Base-by-base conservation (phyloP, 352 stramenopile genomes). In the Phytopythium montanum region DNA sequence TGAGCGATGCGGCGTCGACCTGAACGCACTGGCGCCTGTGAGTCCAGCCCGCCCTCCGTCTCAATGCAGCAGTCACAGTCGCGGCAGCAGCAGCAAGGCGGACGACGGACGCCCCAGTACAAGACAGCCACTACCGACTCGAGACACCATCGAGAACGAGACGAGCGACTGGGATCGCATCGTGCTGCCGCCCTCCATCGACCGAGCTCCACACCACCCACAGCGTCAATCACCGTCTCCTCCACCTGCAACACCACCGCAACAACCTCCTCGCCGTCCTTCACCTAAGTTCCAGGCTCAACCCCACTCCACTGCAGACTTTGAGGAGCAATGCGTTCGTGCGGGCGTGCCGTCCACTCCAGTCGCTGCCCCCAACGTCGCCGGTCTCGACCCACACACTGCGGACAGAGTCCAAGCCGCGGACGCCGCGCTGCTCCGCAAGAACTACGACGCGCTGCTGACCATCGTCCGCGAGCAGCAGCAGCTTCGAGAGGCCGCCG, bases 391-490 rank as follows among this genome's bases (percentile, higher is more conserved):
- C 60, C 49, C 62, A 1, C 56, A 61, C 14, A 90, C 76, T 19
- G 79, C 72, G 1, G 44, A 62, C 42, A 79, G 73, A 52, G 68
- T 94, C 26, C 76, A 86, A 58, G 70, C 73, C 19, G 78, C 70
- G 3, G 83, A 92, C 63, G 79, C 82, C 2, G 68, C 70, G 13
- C 60, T 94, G 38, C 59, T 94, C 0, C 80, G 85, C 3, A 87
- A 83, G 26, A 92, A 94, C 65, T 94, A 94, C 44, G 80, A 94
- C 38, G 73, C 80, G 14, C 50, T 94, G 19, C 79, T 94, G n/a
- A 75, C 65, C 19, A 78, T 94, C 48, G 76, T 94, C 7, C 79
- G 81, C 10, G 82, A 92, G 56, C 80, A 92, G 61, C 80, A 90
- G 57, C 66, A 78, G 59, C 68, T 77, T 3, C 80, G 82, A 36